phyloP scores from a whole-genome alignment of 257 asterid genomes.

The Gentiana straminea region DNA sequence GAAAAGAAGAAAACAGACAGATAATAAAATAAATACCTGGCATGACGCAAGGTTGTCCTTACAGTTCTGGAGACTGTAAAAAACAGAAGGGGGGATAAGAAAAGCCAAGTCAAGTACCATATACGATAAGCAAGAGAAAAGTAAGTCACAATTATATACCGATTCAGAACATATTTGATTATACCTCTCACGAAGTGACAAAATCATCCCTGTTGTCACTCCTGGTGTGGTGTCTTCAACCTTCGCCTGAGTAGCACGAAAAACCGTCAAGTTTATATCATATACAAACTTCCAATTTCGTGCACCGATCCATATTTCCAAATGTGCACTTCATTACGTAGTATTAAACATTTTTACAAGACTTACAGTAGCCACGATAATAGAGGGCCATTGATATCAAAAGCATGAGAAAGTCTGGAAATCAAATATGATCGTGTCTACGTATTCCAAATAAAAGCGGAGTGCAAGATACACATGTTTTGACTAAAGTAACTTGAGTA shows the following conservation, averaged over 20 bases:
- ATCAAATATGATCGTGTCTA: too few relatives aligned
- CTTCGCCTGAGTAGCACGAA: constrained; percentile 36
- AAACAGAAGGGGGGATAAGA: constrained; percentile 11
- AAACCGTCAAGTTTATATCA: background rate
- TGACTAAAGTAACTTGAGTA: too few relatives aligned
- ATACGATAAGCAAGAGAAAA: background rate
- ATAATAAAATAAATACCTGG: constrained; percentile 35
- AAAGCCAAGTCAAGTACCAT: background rate
- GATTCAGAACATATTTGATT: background rate
- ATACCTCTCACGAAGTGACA: constrained; percentile 90
- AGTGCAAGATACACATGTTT: too few relatives aligned
- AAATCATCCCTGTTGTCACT: constrained; percentile 79
- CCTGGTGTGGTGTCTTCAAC: constrained; percentile 92
- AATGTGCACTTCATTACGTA: background rate
- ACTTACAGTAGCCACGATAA: background rate
- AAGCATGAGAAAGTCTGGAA: background rate
- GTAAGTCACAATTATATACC: background rate
- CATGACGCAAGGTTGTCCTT: constrained; percentile 66
- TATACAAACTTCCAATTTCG: background rate
- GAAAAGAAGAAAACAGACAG: background rate
- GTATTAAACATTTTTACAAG: background rate
- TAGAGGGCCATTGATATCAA: background rate
- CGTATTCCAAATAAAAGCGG: too few relatives aligned
- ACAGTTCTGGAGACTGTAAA: constrained; percentile 73
- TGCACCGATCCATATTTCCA: background rate